A percentile compares a stretch with the other conserved stretches of the same genome.
phyloP scores from a whole-genome alignment of 2,329 filamentous ascomycete species.

The Helicocarpus griseus region DNA sequence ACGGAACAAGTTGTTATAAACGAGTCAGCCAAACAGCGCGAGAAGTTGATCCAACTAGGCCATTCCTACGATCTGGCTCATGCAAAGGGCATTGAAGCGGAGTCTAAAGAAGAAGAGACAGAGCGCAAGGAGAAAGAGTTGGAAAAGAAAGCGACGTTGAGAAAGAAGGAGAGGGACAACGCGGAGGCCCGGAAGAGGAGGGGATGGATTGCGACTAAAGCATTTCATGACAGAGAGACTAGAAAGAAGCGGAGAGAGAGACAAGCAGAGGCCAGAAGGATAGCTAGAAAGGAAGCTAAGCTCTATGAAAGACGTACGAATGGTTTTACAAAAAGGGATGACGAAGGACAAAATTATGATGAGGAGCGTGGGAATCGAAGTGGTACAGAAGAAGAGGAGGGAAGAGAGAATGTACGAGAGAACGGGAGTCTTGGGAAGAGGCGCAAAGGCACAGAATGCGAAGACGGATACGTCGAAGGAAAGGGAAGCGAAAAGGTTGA shows the following conservation, averaged over 20 bases:
- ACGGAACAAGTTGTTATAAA: conserved; percentile 60
- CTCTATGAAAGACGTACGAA: background rate
- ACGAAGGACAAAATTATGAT: background rate
- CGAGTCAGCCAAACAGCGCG: conserved; percentile 53
- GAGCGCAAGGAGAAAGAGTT: conserved; percentile 25
- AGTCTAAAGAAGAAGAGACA: conserved; percentile 27
- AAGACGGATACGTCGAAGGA: background rate
- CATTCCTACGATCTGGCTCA: conserved; percentile 39
- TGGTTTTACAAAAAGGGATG: conserved; percentile 1
- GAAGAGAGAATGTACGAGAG: background rate
- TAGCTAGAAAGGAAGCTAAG: background rate
- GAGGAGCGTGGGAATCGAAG: background rate
- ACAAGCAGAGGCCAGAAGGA: conserved; percentile 8
- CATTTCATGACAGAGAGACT: conserved; percentile 23
- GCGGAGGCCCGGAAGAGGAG: conserved; percentile 31
- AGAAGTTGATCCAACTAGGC: conserved; percentile 54
- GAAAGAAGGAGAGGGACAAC: conserved; percentile 28
- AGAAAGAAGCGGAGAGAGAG: conserved; percentile 21
- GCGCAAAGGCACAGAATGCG: background rate
- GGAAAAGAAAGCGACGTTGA: conserved; percentile 22
- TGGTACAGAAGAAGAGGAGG: background rate
- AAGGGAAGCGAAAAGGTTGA: background rate
- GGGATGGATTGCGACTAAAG: conserved; percentile 32
- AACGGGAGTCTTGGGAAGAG: background rate
- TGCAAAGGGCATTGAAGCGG: conserved; percentile 31